Percentiles rank a stretch among this genome's conserved stretches.
These are phyloP conservation scores for Podila epigama DNA, from an alignment of 192 early-diverging fungal genomes.

Conservation along the genomic window DNA sequence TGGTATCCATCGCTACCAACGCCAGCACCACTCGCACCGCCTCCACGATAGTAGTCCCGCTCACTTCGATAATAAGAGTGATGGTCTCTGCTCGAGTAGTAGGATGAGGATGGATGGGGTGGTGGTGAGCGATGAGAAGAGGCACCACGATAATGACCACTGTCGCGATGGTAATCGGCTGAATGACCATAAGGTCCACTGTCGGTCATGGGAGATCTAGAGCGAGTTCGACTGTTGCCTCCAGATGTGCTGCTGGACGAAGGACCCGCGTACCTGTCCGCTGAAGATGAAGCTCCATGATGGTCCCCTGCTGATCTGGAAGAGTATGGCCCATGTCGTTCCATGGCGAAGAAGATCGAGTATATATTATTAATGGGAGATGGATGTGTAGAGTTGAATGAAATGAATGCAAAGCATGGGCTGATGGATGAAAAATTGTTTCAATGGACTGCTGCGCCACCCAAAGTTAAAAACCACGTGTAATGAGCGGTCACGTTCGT, in stretches of 20 bases:
- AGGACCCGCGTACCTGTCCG: constrained; percentile 26
- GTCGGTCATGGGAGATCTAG: constrained; percentile 35
- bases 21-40: no score
- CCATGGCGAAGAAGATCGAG: constrained; percentile 26
- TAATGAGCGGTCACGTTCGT: no score
- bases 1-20: constrained; percentile 25
- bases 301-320: constrained; percentile 33
- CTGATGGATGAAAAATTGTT: neutral
- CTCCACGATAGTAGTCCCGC: constrained; percentile 40
- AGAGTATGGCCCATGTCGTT: constrained; percentile 44
- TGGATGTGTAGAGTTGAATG: neutral
- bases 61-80: constrained; percentile 39
- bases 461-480: no score
- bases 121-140: constrained; percentile 43
- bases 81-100: constrained; percentile 40
- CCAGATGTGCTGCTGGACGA: neutral
- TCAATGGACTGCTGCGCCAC: no score
- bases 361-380: neutral
- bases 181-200: constrained; percentile 11
- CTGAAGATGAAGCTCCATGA: constrained; percentile 27
- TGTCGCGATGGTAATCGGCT: constrained; percentile 38
- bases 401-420: neutral
- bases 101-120: constrained; percentile 30
- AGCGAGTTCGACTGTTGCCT: constrained; percentile 10
- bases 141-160: neutral